These are phyloP conservation scores for Fabrea salina DNA, from an alignment of 169 alveolate genomes.

Conservation along the genomic window DNA sequence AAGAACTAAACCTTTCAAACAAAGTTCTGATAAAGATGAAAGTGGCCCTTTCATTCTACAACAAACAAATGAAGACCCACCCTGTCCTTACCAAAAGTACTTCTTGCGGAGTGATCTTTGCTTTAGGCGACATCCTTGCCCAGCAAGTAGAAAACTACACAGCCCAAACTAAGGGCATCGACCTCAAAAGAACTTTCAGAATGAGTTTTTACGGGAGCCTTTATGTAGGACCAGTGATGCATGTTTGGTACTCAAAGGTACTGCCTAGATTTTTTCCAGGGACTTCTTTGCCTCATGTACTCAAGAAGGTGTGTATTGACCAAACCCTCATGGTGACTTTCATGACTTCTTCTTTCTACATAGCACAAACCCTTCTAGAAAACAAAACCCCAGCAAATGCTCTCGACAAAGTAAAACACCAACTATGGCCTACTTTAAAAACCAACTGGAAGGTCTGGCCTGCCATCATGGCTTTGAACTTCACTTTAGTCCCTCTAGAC, in stretches of 20 bases:
- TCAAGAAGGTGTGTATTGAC: constrained; percentile 21
- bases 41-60: too few species aligned
- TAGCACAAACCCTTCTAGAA: background rate
- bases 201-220: constrained; percentile 34
- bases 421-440: constrained; percentile 29
- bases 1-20: too few species aligned
- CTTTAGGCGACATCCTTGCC: background rate
- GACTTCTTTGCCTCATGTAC: background rate
- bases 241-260: constrained; percentile 1
- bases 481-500: constrained; percentile 20
- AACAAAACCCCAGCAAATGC: background rate
- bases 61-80: background rate
- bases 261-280: constrained; percentile 1
- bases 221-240: constrained; percentile 6
- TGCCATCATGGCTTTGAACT: constrained; percentile 8
- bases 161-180: too few species aligned
- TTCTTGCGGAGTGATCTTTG: background rate
- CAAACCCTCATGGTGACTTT: background rate
- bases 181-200: too few species aligned
- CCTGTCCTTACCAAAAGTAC: constrained; percentile 6
- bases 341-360: background rate
- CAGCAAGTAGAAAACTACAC: background rate
- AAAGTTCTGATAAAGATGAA: too few species aligned
- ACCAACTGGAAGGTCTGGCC: constrained; percentile 37
- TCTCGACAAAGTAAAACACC: background rate